A percentile compares a stretch with the other conserved stretches of the same genome.
Conservation (phyloP, 2,329 filamentous ascomycete genomes). For the Trichoderma endophyticum region DNA sequence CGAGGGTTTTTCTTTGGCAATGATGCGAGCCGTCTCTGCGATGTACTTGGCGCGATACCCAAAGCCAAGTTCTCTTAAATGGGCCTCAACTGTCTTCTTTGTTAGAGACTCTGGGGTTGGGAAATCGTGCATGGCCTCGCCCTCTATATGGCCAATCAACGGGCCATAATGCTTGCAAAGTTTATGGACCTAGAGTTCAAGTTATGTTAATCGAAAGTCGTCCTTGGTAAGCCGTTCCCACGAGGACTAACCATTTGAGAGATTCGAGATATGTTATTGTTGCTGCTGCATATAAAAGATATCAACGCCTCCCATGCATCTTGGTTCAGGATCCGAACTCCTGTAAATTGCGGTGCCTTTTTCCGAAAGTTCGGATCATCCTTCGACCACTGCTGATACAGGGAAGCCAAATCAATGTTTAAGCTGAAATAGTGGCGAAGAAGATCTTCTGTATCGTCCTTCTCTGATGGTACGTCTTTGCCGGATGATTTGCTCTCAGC, state of each 20-base stretch:
- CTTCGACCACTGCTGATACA: constrained; percentile 85
- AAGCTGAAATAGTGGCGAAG: constrained; percentile 86
- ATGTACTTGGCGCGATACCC: constrained; percentile 95
- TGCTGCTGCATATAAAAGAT: constrained; percentile 96
- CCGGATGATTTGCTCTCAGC: constrained; percentile 13
- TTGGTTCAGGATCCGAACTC: constrained; percentile 88
- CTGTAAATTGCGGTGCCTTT: constrained; percentile 81
- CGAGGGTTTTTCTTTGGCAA: constrained; percentile 62
- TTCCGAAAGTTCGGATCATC: constrained; percentile 85
- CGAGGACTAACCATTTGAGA: constrained; percentile 73
- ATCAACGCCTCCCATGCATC: constrained; percentile 94
- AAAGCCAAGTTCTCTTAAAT: constrained; percentile 80
- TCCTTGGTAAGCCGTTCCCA: neutral
- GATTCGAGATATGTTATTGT: constrained; percentile 95
- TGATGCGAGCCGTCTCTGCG: constrained; percentile 73
- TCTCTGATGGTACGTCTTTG: constrained; percentile 22
- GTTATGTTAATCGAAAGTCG: neutral
- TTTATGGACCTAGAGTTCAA: constrained; percentile 65
- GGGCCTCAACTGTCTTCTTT: constrained; percentile 69
- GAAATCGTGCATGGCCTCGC: constrained; percentile 80
- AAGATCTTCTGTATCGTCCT: constrained; percentile 70
- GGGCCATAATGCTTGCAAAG: constrained; percentile 83
- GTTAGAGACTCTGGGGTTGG: constrained; percentile 73
- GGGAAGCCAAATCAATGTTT: constrained; percentile 64
- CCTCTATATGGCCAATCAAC: constrained; percentile 66